Evolutionary conservation across 768 basidiomycete genomes (phyloP), one percentile per base, ranked within the genome.

Genomic region (Fistulinella prunicolor): DNA sequence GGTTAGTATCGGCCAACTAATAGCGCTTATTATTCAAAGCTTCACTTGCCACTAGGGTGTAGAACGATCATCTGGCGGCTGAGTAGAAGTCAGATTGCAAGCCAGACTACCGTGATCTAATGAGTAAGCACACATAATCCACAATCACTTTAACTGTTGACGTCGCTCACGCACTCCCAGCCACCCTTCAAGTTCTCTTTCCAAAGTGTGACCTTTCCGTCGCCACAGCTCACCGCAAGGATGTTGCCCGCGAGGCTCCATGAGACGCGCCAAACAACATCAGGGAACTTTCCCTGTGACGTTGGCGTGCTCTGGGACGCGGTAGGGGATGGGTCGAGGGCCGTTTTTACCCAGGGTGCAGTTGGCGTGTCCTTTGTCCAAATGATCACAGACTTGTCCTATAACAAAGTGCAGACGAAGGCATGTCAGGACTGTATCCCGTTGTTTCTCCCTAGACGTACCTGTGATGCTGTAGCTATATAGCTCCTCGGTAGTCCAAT

Each of bases 231-330:
- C 37, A 98, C 96, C 0, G 94, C 94, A 38, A 99, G 76, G 43
- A 99, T 80, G 63, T 97, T 98, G 16, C 95, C 95, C 1, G 94
- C 91, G 21, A 97, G 78, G 55, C 91, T 94, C 96, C 96, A 99
- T 38, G 89, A 92, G 28, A 97, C 93, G n/a, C 94, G 81, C 96
- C 95, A 99, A 21, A 97, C 94, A 5, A 94, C 92, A 64, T 98
- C 95, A 2, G 92, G 90, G 73, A 98, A 98, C 65, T 88, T 93
- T 20, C 89, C 89, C 14, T 80, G 70, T 64, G 67, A 72, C 37
- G 64, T 69, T 7, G 73, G 72, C 8, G 76, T 61, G 9, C 73
- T 68, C 38, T 76, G 71, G 3, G 75, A 71, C 13, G 68, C 62
- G 6, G 77, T 69, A 9, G 76, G 72, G 2, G 81, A 80, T 1